phyloP scores from a whole-genome alignment of 2,329 filamentous ascomycete genomes.

The Chalara sp. region DNA sequence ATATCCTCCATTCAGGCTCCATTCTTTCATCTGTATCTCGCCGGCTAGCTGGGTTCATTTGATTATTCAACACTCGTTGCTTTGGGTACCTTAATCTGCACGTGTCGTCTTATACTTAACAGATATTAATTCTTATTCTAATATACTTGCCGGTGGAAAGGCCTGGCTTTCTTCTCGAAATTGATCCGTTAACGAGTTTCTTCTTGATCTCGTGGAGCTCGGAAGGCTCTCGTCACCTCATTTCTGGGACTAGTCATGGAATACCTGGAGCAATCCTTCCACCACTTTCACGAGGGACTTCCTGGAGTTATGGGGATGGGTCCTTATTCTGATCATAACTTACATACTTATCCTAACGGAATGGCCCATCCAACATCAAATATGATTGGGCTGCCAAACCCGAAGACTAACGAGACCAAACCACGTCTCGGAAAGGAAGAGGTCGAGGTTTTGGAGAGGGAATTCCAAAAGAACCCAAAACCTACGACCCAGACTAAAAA shows the following conservation, averaged over 20 bases:
- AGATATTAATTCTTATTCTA: too few species aligned
- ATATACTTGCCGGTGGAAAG: too few species aligned
- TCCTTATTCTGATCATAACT: constrained; percentile 11
- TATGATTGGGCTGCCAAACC: constrained; percentile 17
- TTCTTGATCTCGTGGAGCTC: too few species aligned
- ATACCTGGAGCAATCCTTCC: constrained; percentile 19
- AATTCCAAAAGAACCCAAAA: constrained; percentile 59
- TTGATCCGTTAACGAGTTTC: too few species aligned
- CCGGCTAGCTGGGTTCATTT: too few species aligned
- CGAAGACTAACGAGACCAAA: constrained; percentile 25
- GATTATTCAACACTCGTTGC: too few species aligned
- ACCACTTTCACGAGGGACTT: constrained; percentile 14
- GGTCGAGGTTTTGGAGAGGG: constrained; percentile 51
- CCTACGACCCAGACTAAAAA: constrained; percentile 56
- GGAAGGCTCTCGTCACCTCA: too few species aligned
- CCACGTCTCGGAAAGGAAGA: constrained; percentile 48
- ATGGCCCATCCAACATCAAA: constrained; percentile 26
- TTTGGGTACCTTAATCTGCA: too few species aligned
- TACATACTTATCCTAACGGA: constrained; percentile 11
- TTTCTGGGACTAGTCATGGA: constrained; percentile 12
- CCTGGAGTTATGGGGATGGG: constrained; percentile 6
- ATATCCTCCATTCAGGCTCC: too few species aligned
- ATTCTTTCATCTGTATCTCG: too few species aligned
- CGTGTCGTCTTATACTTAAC: too few species aligned
- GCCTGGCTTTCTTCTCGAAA: too few species aligned